Percentiles rank a stretch among this genome's conserved stretches.
phyloP scores from a whole-genome alignment of 768 basidiomycete species.

The Pleurotus citrinopileatus region DNA sequence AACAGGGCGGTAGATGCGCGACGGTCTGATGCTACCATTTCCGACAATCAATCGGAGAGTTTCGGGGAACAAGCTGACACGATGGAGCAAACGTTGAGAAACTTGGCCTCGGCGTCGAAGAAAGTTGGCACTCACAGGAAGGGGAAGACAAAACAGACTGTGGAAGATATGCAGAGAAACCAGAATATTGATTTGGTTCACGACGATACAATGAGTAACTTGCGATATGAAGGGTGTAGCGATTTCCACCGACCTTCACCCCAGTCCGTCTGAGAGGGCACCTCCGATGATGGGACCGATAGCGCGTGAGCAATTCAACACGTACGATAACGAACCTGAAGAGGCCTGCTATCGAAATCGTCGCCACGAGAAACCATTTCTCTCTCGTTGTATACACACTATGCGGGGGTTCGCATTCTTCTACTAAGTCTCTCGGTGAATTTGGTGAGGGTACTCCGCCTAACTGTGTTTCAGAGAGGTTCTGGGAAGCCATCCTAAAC shows the following conservation, averaged over 20 bases:
- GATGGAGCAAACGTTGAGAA: slow-evolving; percentile 33
- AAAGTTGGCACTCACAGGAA: slow-evolving; percentile 39
- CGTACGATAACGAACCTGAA: slow-evolving; percentile 16
- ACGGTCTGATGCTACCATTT: slow-evolving; percentile 46
- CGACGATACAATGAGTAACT: too few relatives aligned
- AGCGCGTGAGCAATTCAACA: slow-evolving; percentile 31
- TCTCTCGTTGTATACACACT: slow-evolving; percentile 17
- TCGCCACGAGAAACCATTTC: slow-evolving; percentile 19
- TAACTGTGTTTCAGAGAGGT: too few relatives aligned
- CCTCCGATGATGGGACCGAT: slow-evolving; percentile 63
- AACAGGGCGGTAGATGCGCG: slow-evolving; percentile 48
- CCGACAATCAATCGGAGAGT: slow-evolving; percentile 53
- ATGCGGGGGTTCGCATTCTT: slow-evolving; percentile 11
- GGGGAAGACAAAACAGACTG: slow-evolving; percentile 42
- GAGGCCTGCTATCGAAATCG: slow-evolving; percentile 16
- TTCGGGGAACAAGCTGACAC: slow-evolving; percentile 46
- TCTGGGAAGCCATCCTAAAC: too few relatives aligned
- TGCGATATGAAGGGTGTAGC: slow-evolving; percentile 6
- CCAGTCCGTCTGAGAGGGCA: slow-evolving; percentile 49
- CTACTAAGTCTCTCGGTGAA: too few relatives aligned
- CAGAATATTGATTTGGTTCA: slow-evolving; percentile 61
- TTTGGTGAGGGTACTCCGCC: too few relatives aligned
- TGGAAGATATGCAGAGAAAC: slow-evolving; percentile 53
- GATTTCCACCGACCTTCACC: slow-evolving; percentile 53
- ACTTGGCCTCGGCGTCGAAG: slow-evolving; percentile 19